Evolutionary conservation across 805 yeast species (phyloP).

Genomic region (Clavispora asparagi): DNA sequence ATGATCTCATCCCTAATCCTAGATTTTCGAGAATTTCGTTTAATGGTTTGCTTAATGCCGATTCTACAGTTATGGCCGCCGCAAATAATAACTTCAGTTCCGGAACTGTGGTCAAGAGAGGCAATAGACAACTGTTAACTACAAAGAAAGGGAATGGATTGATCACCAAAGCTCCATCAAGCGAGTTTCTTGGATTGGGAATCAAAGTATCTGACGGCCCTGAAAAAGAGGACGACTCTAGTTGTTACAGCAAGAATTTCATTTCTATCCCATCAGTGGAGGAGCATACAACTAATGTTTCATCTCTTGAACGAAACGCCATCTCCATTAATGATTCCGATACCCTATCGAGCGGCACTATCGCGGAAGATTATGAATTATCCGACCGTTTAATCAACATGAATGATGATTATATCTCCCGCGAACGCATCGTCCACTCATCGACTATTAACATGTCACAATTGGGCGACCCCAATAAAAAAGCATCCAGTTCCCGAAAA

Average conservation of each 20-base stretch:
- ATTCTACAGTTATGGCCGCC: conserved; percentile 4
- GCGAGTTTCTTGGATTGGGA: conserved; percentile 27
- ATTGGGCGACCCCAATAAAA: background rate
- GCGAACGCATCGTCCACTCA: background rate
- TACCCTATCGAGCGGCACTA: conserved; percentile 15
- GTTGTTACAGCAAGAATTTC: conserved; percentile 9
- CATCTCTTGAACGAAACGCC: conserved; percentile 19
- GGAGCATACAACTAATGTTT: conserved; percentile 16
- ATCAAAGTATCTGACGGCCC: conserved; percentile 8
- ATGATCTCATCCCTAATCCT: conserved; percentile 36
- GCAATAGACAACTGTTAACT: conserved; percentile 3
- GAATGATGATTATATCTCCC: conserved; percentile 2
- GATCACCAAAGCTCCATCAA: conserved; percentile 19
- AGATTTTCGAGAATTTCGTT: conserved; percentile 39
- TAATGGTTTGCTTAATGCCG: conserved; percentile 25
- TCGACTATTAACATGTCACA: background rate
- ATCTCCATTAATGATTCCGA: conserved; percentile 17
- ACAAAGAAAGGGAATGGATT: conserved; percentile 13
- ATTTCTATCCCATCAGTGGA: conserved; percentile 17
- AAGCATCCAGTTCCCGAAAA: background rate
- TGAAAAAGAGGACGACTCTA: background rate
- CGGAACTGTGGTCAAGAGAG: conserved; percentile 12
- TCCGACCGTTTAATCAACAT: conserved; percentile 6
- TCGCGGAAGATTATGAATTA: conserved; percentile 14
- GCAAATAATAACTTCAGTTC: conserved; percentile 9